phyloP scores from a whole-genome alignment of 768 basidiomycete genomes.

The Suillus brevipes region DNA sequence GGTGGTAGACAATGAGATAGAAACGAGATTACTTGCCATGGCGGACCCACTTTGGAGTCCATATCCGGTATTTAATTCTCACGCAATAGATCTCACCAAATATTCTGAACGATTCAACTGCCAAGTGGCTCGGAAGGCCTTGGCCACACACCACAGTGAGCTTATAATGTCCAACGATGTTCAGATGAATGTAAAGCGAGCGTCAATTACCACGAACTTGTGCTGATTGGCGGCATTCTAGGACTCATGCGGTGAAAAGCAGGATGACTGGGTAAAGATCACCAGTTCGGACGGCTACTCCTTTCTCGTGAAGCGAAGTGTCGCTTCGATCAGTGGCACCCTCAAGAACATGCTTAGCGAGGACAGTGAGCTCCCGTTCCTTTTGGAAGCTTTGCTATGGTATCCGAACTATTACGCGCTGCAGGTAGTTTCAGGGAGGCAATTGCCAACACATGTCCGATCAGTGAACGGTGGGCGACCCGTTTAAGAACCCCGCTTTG shows the following conservation, averaged over 20 bases:
- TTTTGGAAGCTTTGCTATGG: slow-evolving; percentile 11
- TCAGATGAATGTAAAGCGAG: slow-evolving; percentile 21
- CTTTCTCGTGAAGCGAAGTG: slow-evolving; percentile 73
- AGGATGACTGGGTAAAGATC: slow-evolving; percentile 71
- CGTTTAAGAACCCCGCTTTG: not conserved
- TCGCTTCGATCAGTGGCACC: slow-evolving; percentile 78
- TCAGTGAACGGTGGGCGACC: slow-evolving; percentile 62
- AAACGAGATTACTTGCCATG: not conserved
- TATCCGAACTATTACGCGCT: slow-evolving; percentile 9
- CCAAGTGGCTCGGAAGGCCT: not conserved
- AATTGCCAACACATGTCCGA: slow-evolving; percentile 62
- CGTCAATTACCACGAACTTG: not conserved
- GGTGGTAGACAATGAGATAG: slow-evolving; percentile 13
- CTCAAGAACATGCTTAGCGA: slow-evolving; percentile 79
- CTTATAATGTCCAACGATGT: slow-evolving; percentile 23
- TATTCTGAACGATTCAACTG: no score
- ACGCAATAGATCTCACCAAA: slow-evolving; percentile 9
- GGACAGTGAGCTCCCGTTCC: slow-evolving; percentile 48
- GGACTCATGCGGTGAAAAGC: slow-evolving; percentile 15
- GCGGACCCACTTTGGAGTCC: slow-evolving; percentile 10
- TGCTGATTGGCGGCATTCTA: slow-evolving; percentile 1
- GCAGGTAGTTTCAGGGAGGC: slow-evolving; percentile 78
- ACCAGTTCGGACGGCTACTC: slow-evolving; percentile 78
- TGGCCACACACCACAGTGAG: slow-evolving; percentile 3
- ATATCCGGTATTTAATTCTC: slow-evolving; percentile 17